These are phyloP conservation scores for Leccinum barrowsii DNA, from an alignment of 768 basidiomycete species.

Conservation along the genomic window DNA sequence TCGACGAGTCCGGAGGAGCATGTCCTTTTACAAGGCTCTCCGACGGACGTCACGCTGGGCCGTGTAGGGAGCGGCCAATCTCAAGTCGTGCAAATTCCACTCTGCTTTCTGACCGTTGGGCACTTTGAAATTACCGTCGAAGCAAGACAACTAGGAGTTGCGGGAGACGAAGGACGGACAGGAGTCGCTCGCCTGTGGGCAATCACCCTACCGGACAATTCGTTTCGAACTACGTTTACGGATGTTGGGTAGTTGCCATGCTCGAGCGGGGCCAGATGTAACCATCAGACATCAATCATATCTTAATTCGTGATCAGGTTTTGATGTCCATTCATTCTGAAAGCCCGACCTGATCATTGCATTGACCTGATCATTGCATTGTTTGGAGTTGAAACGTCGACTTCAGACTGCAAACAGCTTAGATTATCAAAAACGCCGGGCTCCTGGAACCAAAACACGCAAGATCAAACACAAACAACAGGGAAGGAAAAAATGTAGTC, in stretches of 20 bases:
- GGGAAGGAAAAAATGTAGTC: conserved; percentile 40
- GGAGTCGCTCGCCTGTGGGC: conserved; percentile 20
- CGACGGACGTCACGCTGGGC: conserved; percentile 60
- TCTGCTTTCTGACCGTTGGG: conserved; percentile 75
- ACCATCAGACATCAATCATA: background rate
- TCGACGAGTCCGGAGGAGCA: conserved; percentile 58
- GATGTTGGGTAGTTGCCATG: background rate
- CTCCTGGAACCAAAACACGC: background rate
- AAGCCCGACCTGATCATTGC: no score
- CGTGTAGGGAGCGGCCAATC: conserved; percentile 54
- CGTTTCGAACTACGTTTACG: background rate
- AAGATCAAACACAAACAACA: background rate
- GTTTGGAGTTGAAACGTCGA: background rate
- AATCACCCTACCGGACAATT: conserved; percentile 13
- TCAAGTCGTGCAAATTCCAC: conserved; percentile 46
- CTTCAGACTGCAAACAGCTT: background rate
- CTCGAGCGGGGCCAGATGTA: background rate
- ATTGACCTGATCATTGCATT: background rate
- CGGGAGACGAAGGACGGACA: conserved; percentile 13
- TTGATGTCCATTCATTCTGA: background rate
- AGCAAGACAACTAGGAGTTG: conserved; percentile 26
- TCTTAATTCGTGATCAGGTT: background rate
- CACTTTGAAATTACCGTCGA: conserved; percentile 49
- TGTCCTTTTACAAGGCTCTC: conserved; percentile 65
- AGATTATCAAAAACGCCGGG: background rate